phyloP scores from a whole-genome alignment of 768 basidiomycete genomes.

The Lactarius deliciosus region DNA sequence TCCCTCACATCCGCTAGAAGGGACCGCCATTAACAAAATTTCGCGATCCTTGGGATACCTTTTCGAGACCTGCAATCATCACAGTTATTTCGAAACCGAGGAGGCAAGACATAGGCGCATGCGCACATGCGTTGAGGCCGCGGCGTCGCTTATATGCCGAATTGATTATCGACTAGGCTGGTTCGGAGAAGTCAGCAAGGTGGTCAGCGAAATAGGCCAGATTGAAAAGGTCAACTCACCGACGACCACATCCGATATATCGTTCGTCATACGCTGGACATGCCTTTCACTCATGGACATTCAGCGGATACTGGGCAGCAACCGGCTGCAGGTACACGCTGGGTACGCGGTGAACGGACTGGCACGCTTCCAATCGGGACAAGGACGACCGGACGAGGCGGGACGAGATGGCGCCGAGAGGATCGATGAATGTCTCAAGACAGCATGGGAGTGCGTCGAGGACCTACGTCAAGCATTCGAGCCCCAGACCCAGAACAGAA shows the following conservation, averaged over 20 bases:
- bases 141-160: constrained; percentile 1
- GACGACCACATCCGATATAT: not conserved
- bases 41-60: not conserved
- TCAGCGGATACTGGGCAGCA: not conserved
- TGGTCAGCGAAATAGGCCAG: constrained; percentile 4
- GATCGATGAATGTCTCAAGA: not conserved
- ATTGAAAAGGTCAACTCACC: not conserved
- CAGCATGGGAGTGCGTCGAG: not conserved
- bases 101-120: not conserved
- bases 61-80: not conserved
- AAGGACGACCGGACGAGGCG: not conserved
- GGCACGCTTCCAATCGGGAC: not conserved
- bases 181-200: constrained; percentile 3
- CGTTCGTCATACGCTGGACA: not conserved
- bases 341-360: not conserved
- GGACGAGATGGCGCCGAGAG: not conserved
- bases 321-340: not conserved
- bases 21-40: not conserved
- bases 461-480: not conserved
- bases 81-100: not conserved
- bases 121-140: not conserved
- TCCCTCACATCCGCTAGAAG: not conserved
- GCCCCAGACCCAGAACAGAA: not conserved
- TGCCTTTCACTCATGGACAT: constrained; percentile 9
- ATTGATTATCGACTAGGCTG: not conserved